Evolutionary conservation across 1,284 basidiomycete genomes (phyloP).

Genomic region (Moesziomyces parantarcticus): DNA sequence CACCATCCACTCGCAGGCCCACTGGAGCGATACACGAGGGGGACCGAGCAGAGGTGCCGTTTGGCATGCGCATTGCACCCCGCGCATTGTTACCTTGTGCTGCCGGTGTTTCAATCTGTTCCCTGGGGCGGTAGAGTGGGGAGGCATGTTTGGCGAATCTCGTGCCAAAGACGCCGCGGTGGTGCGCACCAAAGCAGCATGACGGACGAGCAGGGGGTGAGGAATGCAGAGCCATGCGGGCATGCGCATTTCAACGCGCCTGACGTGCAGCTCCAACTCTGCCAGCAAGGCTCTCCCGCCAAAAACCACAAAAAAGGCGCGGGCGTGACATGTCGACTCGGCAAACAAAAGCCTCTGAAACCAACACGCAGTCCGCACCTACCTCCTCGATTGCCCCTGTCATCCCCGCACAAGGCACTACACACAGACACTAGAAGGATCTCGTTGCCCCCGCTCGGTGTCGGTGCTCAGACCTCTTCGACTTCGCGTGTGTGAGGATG

Average conservation of each 20-base stretch:
- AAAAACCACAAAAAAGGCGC: neutral
- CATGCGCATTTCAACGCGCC: slow-evolving; percentile 27
- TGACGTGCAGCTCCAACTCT: neutral
- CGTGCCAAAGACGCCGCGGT: neutral
- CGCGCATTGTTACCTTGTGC: neutral
- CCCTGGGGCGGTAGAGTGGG: too few relatives aligned
- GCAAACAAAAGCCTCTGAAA: slow-evolving; percentile 1
- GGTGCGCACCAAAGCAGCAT: neutral
- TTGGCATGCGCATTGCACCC: neutral
- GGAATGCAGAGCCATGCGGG: slow-evolving; percentile 5
- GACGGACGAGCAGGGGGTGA: slow-evolving; percentile 14
- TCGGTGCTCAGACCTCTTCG: too few relatives aligned
- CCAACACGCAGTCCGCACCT: slow-evolving; percentile 6
- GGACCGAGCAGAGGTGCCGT: slow-evolving; percentile 4
- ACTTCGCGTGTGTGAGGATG: too few relatives aligned
- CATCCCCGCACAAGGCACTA: neutral
- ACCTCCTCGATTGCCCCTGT: neutral
- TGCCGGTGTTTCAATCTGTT: neutral
- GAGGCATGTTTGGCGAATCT: too few relatives aligned
- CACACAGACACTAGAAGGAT: neutral
- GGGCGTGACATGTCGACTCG: slow-evolving; percentile 31
- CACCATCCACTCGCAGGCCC: too few relatives aligned
- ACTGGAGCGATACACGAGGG: neutral
- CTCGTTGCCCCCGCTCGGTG: too few relatives aligned
- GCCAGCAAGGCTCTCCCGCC: neutral